Evolutionary conservation across 495 filamentous ascomycete species (phyloP), one percentile per base, ranked within the genome.

Genomic region (Hypoxylon fuscum): DNA sequence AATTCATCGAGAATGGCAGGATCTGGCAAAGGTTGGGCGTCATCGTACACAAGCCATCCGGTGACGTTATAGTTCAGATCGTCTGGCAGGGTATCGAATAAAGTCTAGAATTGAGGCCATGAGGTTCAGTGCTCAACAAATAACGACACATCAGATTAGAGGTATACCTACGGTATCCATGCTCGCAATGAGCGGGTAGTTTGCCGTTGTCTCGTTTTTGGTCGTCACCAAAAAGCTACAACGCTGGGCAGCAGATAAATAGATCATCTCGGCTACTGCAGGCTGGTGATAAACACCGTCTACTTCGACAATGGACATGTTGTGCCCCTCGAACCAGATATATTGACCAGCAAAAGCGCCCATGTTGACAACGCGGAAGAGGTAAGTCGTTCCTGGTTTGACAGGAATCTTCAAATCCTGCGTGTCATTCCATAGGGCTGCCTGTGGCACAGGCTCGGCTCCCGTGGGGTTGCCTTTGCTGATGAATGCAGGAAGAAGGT

Each of bases 41-140:
- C 75, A 67, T 93, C 83, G 64, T 95, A 94, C 1, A 90, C 81
- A 1, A 96, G 80, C 88, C 88, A 94, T 6, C 88, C 89, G 0
- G 92, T 94, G 0, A 85, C 87, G 56, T 94, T 96, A 46, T 84
- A 85, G 67, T 93, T 90, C 9, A 93, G 77, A 3, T 74, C 78
- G 2, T 74, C 66, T 0, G 90, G 91, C 6, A 90, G 63, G 2
- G 62, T 75, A 68, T 93, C 90, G 66, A 93, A 92, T 0, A 92
- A 77, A 52, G 81, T 80, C 88, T 92, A 60, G 51, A 51, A 40
- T 40, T 32, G 7, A 27, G 18, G 9, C 41, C 17, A n/a, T 40
- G 21, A 15, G 9, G 12, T 37, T 63, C 38, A 63, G 45, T 57
- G 11, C 49, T 31, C 0, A 42, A 29, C 7, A 1, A 43, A 1